Percentiles rank a stretch among this genome's conserved stretches.
Evolutionary conservation across 1,139 yeast species (phyloP).

Genomic region (Maudiozyma humilis): DNA sequence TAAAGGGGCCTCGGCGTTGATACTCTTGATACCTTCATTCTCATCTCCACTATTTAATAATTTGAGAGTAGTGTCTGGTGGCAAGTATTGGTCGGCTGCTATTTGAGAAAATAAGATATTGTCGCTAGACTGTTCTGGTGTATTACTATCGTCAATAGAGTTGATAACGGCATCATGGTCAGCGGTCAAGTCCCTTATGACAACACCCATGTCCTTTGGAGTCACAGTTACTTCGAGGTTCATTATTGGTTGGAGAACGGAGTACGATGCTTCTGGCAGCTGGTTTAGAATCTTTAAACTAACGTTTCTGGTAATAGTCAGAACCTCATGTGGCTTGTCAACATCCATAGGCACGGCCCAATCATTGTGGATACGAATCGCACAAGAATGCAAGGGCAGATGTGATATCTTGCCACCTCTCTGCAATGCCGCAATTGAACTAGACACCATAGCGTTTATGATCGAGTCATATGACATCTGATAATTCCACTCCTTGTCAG

Average conservation of each 20-base stretch:
- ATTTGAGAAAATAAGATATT: conserved; percentile 42
- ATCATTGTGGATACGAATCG: conserved; percentile 21
- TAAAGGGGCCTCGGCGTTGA: conserved; percentile 74
- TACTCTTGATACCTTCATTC: conserved; percentile 37
- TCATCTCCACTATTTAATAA: conserved; percentile 23
- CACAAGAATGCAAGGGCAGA: conserved; percentile 28
- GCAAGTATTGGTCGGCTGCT: conserved; percentile 47
- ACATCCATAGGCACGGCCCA: conserved; percentile 27
- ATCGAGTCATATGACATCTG: conserved; percentile 42
- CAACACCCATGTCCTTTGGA: conserved; percentile 71
- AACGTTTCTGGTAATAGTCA: conserved; percentile 19
- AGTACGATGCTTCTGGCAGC: conserved; percentile 30
- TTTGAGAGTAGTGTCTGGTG: conserved; percentile 44
- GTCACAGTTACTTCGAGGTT: conserved; percentile 57
- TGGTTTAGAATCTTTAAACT: conserved; percentile 12
- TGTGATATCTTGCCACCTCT: conserved; percentile 60
- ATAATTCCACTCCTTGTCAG: conserved; percentile 40
- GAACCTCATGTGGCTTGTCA: conserved; percentile 19
- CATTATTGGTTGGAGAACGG: conserved; percentile 84
- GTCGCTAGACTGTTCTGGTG: conserved; percentile 32
- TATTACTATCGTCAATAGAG: conserved; percentile 46
- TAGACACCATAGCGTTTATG: conserved; percentile 47
- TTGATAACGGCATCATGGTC: conserved; percentile 62
- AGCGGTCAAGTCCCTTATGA: conserved; percentile 70
- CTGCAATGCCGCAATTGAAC: conserved; percentile 64